Base-by-base conservation (phyloP, 1,284 basidiomycete species). In the Sphaerobolus stellatus region DNA sequence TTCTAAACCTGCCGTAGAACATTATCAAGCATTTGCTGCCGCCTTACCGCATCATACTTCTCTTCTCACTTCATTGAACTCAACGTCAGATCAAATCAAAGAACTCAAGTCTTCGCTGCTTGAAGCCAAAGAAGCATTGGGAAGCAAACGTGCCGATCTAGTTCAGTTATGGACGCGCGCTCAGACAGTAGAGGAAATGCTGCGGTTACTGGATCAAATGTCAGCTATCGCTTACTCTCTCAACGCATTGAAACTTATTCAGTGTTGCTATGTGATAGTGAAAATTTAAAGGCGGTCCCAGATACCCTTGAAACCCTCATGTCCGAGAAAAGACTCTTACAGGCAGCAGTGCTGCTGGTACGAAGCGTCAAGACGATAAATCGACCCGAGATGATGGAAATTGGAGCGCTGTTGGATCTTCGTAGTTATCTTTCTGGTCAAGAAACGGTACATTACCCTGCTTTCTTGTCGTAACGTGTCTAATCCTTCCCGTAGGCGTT, bases 291-390 rank as follows among this genome's bases (percentile, higher is more conserved):
- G 69, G 80, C 86, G 46, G 88, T 98, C 1, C 96, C 97, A 1
- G 97, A 99, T 65, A 80, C 87, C 20, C 77, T 99, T 27, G 97
- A 99, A 69, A 86, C 88, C 5, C 75, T 98, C n/a, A 93, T 99
- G 68, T 90, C 94, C 1, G 97, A 98, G 70, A 99, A 99, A 68
- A 84, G 90, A 6, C 84, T 98, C 49, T 74, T 98, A 33, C 88
- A 95, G 61, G 96, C 96, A 0, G 86, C 96, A 2, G 83, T 92
- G 14, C 75, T 99, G 22, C 83, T 99, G 25, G 86, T 97, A 34
- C 80, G 90, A 45, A 94, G 92, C 65, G 72, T 97, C 52, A 98
- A 96, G 69, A 82, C 88, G 30, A 94, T 96, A 63, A 95, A 92
- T 68, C 94, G 91, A 64, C 78, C 88, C 5, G 96, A 98, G 62